Base-by-base conservation (phyloP, 805 yeast genomes). In the Martiniozyma abietophila region DNA sequence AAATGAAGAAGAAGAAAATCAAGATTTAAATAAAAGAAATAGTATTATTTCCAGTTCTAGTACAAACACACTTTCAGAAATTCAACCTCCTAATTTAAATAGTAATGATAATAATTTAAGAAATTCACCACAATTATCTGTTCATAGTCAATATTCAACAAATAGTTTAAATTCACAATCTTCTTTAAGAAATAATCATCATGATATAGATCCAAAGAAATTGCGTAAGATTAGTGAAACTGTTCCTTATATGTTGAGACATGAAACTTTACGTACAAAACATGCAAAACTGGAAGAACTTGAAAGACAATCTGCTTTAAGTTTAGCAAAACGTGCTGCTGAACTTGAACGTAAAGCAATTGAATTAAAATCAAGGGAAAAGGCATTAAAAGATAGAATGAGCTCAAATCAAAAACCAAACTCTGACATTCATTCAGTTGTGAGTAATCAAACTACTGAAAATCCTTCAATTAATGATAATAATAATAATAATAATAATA, bases 211-310 rank as follows among this genome's bases (percentile, higher is more conserved):
- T 33, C 70, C 83, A 43, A 67, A 67, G 44, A 82, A 80, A 56
- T 61, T 82, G 44, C 67, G 94, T 51, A 81, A 77, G 50, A 75
- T 82, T 36, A 77, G 86, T 27, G 89, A 80, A 50, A 82, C 92
- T 2, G 83, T 82, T 17, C 94, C 94, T n/a, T 82, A 82, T 46
- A 79, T 80, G 22, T 61, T 82, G 42, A 71, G 83, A 51, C 89
- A 81, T 54, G 89, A 82, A 55, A 69, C 80, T 38, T 69, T 81
- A 37, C 58, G 75, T 44, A 78, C 80, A 34, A 76, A 82, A 54
- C 88, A 82, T 50, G 83, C 76, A 38, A 81, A 78, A 58, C 60
- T 82, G 32, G 88, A 81, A 52, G 85, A 81, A 46, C 59, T 82
- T 58, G 94, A 82, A 53, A 77, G 78, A 49, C 79, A 77, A 42